These are phyloP conservation scores for Dictyostelium citrinum DNA, from an alignment of 78 protist species.

Conservation along the genomic window DNA sequence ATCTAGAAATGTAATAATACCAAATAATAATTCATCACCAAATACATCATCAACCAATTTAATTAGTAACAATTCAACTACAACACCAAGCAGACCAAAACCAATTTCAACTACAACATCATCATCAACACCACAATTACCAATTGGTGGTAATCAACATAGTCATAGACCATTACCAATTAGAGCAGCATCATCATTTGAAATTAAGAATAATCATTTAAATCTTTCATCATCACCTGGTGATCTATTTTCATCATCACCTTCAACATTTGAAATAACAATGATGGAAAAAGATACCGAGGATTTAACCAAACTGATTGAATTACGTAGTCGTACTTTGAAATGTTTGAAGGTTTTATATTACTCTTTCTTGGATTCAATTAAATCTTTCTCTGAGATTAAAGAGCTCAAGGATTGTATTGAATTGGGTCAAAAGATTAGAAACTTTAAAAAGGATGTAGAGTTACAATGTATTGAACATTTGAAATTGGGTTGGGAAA, in stretches of 20 bases:
- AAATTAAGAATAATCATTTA: slow-evolving; percentile 10
- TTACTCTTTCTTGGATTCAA: slow-evolving; percentile 9
- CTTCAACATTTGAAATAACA: background rate
- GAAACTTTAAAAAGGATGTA: slow-evolving; percentile 50
- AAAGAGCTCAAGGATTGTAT: slow-evolving; percentile 32
- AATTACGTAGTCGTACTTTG: slow-evolving; percentile 22
- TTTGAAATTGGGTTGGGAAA: slow-evolving; percentile 33
- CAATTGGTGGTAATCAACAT: background rate
- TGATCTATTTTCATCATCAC: slow-evolving; percentile 11
- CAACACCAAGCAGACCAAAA: background rate
- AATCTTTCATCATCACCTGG: background rate
- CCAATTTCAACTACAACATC: slow-evolving; percentile 26
- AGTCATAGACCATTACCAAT: slow-evolving; percentile 42
- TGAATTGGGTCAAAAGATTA: slow-evolving; percentile 51
- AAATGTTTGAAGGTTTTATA: slow-evolving; percentile 15
- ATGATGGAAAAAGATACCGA: background rate
- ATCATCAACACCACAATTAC: background rate
- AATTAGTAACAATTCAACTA: too few relatives aligned
- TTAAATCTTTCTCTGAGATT: slow-evolving; percentile 32
- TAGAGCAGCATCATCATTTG: slow-evolving; percentile 42
- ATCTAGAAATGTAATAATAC: background rate
- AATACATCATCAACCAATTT: background rate
- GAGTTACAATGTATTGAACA: slow-evolving; percentile 49
- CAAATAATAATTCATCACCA: background rate
- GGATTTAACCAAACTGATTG: slow-evolving; percentile 3